Conservation (phyloP, 441 rosid genomes). For the Gossypium lobatum region DNA sequence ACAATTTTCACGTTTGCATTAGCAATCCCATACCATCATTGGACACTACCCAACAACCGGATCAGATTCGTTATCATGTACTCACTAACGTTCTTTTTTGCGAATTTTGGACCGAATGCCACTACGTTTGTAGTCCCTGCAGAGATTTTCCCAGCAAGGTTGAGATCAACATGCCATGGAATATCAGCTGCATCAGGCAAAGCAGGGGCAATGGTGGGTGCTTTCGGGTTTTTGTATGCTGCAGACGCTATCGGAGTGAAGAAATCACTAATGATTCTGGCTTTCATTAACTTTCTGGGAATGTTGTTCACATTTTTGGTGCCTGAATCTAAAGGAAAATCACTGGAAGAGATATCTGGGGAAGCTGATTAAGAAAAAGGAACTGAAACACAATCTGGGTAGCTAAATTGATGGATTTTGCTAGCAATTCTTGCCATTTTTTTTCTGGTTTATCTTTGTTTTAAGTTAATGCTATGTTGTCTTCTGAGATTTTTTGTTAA, state of each 20-base stretch:
- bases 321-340: slow-evolving; percentile 45
- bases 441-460: not conserved
- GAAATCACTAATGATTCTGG: slow-evolving; percentile 33
- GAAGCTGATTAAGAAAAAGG: slow-evolving; percentile 30
- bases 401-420: not conserved
- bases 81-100: slow-evolving; percentile 48
- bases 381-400: not conserved
- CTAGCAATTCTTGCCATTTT: not conserved
- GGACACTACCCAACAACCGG: slow-evolving; percentile 34
- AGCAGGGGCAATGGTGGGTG: slow-evolving; percentile 56
- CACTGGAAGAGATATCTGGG: slow-evolving; percentile 49
- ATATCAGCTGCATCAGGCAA: slow-evolving; percentile 55
- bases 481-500: no score
- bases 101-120: slow-evolving; percentile 60
- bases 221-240: slow-evolving; percentile 39
- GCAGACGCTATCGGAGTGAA: slow-evolving; percentile 30
- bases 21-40: slow-evolving; percentile 51
- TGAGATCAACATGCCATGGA: slow-evolving; percentile 59
- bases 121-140: slow-evolving; percentile 62
- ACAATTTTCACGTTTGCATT: slow-evolving; percentile 40
- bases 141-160: slow-evolving; percentile 57
- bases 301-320: slow-evolving; percentile 23
- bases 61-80: slow-evolving; percentile 41
- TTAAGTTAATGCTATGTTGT: not conserved
- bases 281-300: slow-evolving; percentile 30